Conservation (phyloP, 2,329 filamentous ascomycete species). For the Aspergillus pseudonomiae region DNA sequence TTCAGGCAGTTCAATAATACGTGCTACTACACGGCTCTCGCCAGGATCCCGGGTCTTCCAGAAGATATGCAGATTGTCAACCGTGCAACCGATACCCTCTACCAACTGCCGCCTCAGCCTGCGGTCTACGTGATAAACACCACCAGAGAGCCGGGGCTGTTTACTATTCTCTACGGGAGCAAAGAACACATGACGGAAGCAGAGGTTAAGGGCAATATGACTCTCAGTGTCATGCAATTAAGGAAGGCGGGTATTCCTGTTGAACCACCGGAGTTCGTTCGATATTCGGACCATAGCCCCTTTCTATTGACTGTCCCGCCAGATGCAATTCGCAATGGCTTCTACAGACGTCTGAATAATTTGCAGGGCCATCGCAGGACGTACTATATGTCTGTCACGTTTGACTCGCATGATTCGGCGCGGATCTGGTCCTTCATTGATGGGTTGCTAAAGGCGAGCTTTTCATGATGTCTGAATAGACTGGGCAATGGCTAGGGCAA, state of each 20-base stretch:
- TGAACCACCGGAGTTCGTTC: slow-evolving; percentile 16
- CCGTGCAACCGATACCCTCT: slow-evolving; percentile 10
- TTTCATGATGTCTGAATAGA: too few species aligned
- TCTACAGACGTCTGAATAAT: slow-evolving; percentile 39
- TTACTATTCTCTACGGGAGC: slow-evolving; percentile 9
- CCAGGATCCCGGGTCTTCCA: slow-evolving; percentile 31
- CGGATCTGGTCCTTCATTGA: slow-evolving; percentile 6
- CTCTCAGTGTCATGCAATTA: slow-evolving; percentile 6
- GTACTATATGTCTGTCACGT: slow-evolving; percentile 41
- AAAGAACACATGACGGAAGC: slow-evolving; percentile 6
- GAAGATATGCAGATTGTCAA: slow-evolving; percentile 10
- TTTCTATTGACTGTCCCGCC: slow-evolving; percentile 33
- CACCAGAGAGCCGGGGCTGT: background rate
- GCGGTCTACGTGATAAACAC: slow-evolving; percentile 7
- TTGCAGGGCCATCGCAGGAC: slow-evolving; percentile 44
- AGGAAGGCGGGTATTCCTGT: slow-evolving; percentile 4
- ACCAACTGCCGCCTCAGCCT: slow-evolving; percentile 13
- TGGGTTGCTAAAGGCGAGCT: background rate
- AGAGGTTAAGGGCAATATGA: slow-evolving; percentile 8
- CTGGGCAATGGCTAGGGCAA: too few species aligned
- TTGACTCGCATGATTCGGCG: slow-evolving; percentile 14
- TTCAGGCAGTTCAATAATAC: slow-evolving; percentile 33
- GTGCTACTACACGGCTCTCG: slow-evolving; percentile 35
- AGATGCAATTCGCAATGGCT: slow-evolving; percentile 37
- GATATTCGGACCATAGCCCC: slow-evolving; percentile 27